These are phyloP conservation scores for Cordyceps fumosorosea DNA, from an alignment of 2,329 filamentous ascomycete species.

Conservation along the genomic window DNA sequence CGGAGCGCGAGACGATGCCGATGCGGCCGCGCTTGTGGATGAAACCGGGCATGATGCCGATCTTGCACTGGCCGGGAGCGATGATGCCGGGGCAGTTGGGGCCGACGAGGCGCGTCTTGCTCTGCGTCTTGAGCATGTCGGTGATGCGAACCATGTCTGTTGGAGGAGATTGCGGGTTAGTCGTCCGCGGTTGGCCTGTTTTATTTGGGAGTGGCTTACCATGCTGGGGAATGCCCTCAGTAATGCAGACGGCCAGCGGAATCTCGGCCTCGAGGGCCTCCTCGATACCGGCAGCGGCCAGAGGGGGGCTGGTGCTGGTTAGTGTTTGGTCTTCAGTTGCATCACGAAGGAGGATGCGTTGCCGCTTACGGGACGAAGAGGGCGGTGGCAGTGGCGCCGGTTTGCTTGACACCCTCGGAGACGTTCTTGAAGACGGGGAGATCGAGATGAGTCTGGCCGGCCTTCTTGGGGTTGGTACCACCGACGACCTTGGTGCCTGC, in stretches of 20 bases:
- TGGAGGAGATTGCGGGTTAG: neutral
- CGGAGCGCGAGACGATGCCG: constrained; percentile 96
- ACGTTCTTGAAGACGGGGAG: constrained; percentile 92
- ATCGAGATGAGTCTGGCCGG: constrained; percentile 80
- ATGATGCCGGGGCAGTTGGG: constrained; percentile 99
- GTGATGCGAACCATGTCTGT: constrained; percentile 98
- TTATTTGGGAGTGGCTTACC: constrained; percentile 46
- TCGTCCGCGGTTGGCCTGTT: neutral
- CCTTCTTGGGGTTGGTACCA: constrained; percentile 99
- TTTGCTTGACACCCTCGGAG: constrained; percentile 79
- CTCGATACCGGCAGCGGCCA: constrained; percentile 92
- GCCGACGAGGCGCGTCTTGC: constrained; percentile 92
- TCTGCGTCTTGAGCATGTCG: constrained; percentile 93
- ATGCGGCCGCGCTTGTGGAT: constrained; percentile 99
- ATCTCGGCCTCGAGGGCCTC: constrained; percentile 93
- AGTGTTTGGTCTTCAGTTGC: constrained; percentile 3
- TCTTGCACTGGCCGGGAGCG: constrained; percentile 94
- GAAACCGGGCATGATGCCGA: constrained; percentile 98
- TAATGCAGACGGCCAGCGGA: constrained; percentile 93
- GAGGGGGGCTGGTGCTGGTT: constrained; percentile 57
- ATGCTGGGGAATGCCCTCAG: constrained; percentile 95
- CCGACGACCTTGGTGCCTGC: constrained; percentile 93
- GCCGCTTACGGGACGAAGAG: constrained; percentile 84
- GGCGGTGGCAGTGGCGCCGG: constrained; percentile 82
- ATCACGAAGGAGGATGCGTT: neutral